Evolutionary conservation across 1,284 basidiomycete genomes (phyloP).

Genomic region (Malassezia sympodialis): DNA sequence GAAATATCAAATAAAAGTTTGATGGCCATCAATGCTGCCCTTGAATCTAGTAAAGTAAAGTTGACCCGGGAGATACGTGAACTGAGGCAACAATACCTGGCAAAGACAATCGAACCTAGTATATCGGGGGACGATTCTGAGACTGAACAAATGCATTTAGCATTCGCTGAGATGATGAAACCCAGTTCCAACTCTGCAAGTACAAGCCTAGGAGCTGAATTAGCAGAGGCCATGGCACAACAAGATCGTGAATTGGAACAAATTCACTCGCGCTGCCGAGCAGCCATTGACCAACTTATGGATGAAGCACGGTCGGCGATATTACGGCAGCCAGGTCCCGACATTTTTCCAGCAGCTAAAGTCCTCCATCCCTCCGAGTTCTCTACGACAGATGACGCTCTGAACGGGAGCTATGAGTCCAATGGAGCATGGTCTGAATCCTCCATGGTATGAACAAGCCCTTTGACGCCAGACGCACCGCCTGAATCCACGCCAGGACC

Average conservation of each 20-base stretch:
- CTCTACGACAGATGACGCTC: not conserved
- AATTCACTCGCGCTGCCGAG: constrained; percentile 28
- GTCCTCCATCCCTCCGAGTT: constrained; percentile 37
- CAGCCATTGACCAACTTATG: constrained; percentile 28
- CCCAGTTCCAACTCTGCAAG: not conserved
- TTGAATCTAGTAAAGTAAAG: constrained; percentile 49
- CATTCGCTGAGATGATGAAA: not conserved
- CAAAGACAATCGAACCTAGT: constrained; percentile 5
- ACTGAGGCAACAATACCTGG: constrained; percentile 26
- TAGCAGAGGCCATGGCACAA: constrained; percentile 2
- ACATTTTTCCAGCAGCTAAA: constrained; percentile 18
- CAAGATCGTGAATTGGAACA: constrained; percentile 34
- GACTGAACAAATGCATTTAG: not conserved
- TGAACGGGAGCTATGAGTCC: not conserved
- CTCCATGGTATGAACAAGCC: not conserved
- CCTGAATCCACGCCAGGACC: not conserved
- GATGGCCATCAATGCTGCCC: constrained; percentile 49
- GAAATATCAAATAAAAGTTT: constrained; percentile 51
- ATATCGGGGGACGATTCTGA: not conserved
- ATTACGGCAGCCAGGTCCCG: constrained; percentile 18
- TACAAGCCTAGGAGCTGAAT: not conserved
- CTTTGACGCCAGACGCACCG: not conserved
- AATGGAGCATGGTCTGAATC: not conserved
- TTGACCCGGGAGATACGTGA: constrained; percentile 49
- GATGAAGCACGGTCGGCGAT: constrained; percentile 27